These are phyloP conservation scores for Spencermartinsiella europaea DNA, from an alignment of 805 yeast species.

Conservation along the genomic window DNA sequence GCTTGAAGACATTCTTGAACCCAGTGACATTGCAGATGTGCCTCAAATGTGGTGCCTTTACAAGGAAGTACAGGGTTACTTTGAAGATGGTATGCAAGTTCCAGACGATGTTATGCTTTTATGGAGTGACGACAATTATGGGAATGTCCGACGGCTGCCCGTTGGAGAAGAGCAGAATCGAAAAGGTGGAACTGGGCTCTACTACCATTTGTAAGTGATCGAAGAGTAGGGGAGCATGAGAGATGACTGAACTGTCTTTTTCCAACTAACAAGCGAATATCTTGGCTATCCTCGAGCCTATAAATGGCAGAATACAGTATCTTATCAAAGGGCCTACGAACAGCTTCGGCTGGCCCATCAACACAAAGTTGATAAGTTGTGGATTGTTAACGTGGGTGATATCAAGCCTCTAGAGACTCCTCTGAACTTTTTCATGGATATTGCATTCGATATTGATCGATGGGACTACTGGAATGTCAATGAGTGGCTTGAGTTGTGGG, in stretches of 20 bases:
- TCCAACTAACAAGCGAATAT: slow-evolving; percentile 21
- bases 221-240: too few species aligned
- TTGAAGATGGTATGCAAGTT: slow-evolving; percentile 15
- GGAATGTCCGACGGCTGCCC: slow-evolving; percentile 30
- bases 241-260: too few species aligned
- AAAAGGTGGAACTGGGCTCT: slow-evolving; percentile 30
- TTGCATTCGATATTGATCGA: slow-evolving; percentile 16
- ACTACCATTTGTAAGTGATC: slow-evolving; percentile 25
- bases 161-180: slow-evolving; percentile 22
- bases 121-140: slow-evolving; percentile 32
- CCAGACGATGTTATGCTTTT: slow-evolving; percentile 25
- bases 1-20: slow-evolving; percentile 3
- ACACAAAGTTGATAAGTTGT: slow-evolving; percentile 21
- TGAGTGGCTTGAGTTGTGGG: slow-evolving; percentile 14
- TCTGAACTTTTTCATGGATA: slow-evolving; percentile 22
- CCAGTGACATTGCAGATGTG: slow-evolving; percentile 2
- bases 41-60: slow-evolving; percentile 22
- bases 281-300: slow-evolving; percentile 31
- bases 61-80: slow-evolving; percentile 18
- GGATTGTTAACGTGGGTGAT: slow-evolving; percentile 32
- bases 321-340: slow-evolving; percentile 27
- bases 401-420: slow-evolving; percentile 28
- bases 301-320: slow-evolving; percentile 30
- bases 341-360: slow-evolving; percentile 27
- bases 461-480: slow-evolving; percentile 8